These are phyloP conservation scores for Arabidopsis suecica DNA, from an alignment of 345 rosid genomes.

Conservation along the genomic window DNA sequence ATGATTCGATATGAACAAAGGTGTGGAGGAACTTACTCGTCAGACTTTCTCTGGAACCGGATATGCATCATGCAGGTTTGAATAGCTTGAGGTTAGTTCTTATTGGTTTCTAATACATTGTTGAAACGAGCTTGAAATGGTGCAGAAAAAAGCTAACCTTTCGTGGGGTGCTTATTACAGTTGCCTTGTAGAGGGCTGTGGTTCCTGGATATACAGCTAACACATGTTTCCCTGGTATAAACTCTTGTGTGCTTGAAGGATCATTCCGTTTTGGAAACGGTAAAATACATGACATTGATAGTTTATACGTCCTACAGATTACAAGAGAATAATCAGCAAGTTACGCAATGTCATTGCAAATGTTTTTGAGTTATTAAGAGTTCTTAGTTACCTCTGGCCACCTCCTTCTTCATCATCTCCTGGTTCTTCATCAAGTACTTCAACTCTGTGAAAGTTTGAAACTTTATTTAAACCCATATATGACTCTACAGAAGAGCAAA, in stretches of 20 bases:
- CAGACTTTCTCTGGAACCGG: conserved; percentile 73
- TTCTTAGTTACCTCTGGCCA: conserved; percentile 63
- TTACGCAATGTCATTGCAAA: conserved; percentile 22
- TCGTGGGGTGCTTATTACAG: conserved; percentile 83
- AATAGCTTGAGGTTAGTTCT: conserved; percentile 21
- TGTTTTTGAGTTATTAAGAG: background rate
- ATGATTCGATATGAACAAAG: background rate
- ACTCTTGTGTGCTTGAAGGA: conserved; percentile 68
- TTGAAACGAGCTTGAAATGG: conserved; percentile 62
- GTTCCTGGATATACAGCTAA: conserved; percentile 99
- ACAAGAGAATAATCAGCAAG: conserved; percentile 13
- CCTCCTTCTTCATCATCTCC: conserved; percentile 93
- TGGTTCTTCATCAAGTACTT: conserved; percentile 95
- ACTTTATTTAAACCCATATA: background rate
- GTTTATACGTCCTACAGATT: conserved; percentile 78
- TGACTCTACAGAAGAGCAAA: background rate
- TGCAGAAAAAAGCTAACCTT: conserved; percentile 69
- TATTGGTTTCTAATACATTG: background rate
- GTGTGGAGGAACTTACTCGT: conserved; percentile 68
- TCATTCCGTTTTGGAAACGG: conserved; percentile 85
- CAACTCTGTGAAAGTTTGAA: conserved; percentile 59
- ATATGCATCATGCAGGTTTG: conserved; percentile 34
- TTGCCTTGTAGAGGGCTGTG: conserved; percentile 93
- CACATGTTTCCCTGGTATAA: conserved; percentile 69
- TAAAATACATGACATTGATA: conserved; percentile 71